These are phyloP conservation scores for Fagopyrum tataricum DNA, from an alignment of 148 eudicot genomes.

Conservation along the genomic window DNA sequence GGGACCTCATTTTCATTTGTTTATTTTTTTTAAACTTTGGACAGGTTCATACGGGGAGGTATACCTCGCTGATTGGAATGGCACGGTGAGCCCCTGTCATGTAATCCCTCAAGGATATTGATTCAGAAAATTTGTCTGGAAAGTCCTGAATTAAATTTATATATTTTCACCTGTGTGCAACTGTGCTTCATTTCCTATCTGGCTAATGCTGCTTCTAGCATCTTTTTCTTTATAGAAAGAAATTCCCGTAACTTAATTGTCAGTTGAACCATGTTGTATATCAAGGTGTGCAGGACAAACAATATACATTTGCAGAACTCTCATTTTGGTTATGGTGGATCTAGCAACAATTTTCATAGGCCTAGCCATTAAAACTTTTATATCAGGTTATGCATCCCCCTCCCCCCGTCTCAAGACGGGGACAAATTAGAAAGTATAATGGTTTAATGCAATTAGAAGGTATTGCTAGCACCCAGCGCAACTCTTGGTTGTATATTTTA, in stretches of 20 bases:
- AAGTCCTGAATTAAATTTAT: neutral
- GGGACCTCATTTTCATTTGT: too few species aligned
- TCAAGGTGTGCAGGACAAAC: neutral
- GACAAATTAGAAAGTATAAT: neutral
- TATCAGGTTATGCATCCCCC: neutral
- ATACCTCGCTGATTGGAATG: conserved; percentile 97
- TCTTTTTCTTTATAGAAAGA: neutral
- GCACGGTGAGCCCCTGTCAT: conserved; percentile 58
- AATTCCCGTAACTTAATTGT: neutral
- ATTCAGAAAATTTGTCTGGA: neutral
- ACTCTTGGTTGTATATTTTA: conserved; percentile 7
- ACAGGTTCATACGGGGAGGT: conserved; percentile 99
- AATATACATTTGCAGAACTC: neutral
- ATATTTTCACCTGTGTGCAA: neutral
- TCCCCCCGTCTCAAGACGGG: neutral
- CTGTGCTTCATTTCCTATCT: too few species aligned
- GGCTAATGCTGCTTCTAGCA: too few species aligned
- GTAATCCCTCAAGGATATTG: neutral
- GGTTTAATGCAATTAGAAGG: neutral
- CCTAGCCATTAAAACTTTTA: neutral
- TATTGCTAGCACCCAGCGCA: neutral
- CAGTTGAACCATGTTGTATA: neutral
- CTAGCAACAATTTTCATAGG: too few species aligned
- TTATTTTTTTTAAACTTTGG: neutral
- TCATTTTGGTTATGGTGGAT: too few species aligned